Base-by-base conservation (phyloP, 306 rosid genomes). In the Medicago lupulina region DNA sequence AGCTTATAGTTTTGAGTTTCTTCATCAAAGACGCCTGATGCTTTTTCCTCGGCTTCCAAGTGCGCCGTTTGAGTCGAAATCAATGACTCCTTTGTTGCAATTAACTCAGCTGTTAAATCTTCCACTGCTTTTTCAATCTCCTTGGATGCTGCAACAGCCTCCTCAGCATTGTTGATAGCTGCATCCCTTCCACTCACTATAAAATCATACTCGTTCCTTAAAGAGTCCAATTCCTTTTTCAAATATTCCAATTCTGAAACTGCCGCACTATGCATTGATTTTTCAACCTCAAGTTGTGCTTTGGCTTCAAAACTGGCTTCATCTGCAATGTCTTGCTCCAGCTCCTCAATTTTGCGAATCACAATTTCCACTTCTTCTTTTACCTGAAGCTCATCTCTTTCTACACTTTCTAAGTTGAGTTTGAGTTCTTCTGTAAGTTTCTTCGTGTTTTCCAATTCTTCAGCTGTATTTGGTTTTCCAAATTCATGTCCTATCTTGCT, bases 241-340 rank as follows among this genome's bases (percentile, higher is more conserved):
- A 84, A 44, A 14, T 84, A 83, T 77, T 86, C 88, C 18, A 95
- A 85, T 55, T 95, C 97, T 0, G 89, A 75, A 73, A 90, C 87
- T 11, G 86, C 97, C 36, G 91, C 82, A 38, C 70, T 59, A 53
- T 86, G 84, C 81, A 84, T 83, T 5, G 86, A 83, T 71, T 84
- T 89, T 58, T 95, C 97, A 40, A 71, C 93, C 86, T 91, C 91
- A 69, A 93, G 88, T 68, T 89, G 90, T 17, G 87, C 88, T 90
- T 91, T 93, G 86, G 93, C 97, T 73, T 91, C 95, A 28, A 81
- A 78, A 78, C 93, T 93, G 31, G 98, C 88, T 84, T 89, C 98
- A 53, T 86, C 84, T 62, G 88, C 91, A 79, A 95, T 87, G 4
- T 94, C 96, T 76, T 92, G 88, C 84, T 92, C 96, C 89, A 95